A percentile compares a stretch with the other conserved stretches of the same genome.
Conservation (phyloP, 495 filamentous ascomycete species). For the Aspergillus funiculosus region DNA sequence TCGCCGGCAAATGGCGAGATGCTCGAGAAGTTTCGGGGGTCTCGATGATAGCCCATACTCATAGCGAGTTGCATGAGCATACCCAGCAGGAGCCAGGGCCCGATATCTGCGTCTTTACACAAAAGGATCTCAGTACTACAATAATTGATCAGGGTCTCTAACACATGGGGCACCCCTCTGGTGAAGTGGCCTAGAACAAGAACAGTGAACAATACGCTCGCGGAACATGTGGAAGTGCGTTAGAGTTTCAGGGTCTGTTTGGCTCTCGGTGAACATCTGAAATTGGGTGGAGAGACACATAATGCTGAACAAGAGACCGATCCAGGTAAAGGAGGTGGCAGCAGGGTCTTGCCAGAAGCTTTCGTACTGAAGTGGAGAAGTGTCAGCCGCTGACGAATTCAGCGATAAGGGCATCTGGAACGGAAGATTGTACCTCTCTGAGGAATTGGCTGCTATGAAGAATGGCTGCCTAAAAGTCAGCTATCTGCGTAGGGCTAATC, state of each 20-base stretch:
- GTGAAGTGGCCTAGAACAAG: not conserved
- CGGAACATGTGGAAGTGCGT: not conserved
- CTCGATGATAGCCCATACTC: slow-evolving; percentile 28
- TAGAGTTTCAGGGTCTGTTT: not conserved
- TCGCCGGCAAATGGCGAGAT: slow-evolving; percentile 27
- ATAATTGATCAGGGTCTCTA: not conserved
- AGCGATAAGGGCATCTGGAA: too few relatives aligned
- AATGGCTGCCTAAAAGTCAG: too few relatives aligned
- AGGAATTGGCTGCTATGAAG: slow-evolving; percentile 1
- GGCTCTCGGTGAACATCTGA: not conserved
- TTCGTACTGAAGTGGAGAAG: not conserved
- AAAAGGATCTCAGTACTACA: not conserved
- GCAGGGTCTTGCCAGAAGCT: not conserved
- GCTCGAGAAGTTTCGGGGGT: slow-evolving; percentile 20
- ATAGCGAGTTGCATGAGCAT: slow-evolving; percentile 1
- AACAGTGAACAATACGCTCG: not conserved
- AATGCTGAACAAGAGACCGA: not conserved
- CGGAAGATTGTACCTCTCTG: not conserved
- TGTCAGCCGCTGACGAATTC: not conserved
- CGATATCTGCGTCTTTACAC: not conserved
- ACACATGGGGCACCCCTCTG: not conserved
- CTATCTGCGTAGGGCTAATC: too few relatives aligned
- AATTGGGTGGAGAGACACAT: not conserved
- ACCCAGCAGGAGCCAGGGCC: not conserved
- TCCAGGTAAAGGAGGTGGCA: not conserved